Conservation (phyloP, 2,329 filamentous ascomycete genomes). For the Colletotrichum zoysiae region DNA sequence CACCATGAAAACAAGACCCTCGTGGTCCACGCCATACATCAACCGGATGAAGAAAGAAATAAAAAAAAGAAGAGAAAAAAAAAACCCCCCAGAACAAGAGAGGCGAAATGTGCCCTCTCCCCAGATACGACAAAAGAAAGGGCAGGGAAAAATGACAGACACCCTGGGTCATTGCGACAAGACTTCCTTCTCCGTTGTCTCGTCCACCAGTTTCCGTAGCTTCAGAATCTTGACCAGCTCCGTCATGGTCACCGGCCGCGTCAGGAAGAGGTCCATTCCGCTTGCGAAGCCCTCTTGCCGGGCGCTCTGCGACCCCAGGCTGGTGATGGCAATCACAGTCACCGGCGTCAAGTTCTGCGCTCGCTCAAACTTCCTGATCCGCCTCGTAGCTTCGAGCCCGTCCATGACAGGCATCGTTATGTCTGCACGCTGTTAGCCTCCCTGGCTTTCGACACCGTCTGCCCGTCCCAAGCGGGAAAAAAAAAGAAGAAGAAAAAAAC, state of each 20-base stretch:
- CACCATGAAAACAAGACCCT: background rate
- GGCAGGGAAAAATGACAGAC: background rate
- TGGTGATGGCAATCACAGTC: conserved; percentile 60
- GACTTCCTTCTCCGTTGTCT: conserved; percentile 22
- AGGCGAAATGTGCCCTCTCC: too few relatives aligned
- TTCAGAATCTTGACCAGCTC: conserved; percentile 47
- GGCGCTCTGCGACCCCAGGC: conserved; percentile 56
- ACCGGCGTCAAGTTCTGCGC: conserved; percentile 53
- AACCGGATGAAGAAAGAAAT: background rate
- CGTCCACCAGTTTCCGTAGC: conserved; percentile 32
- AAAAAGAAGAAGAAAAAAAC: background rate
- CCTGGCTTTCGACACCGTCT: rapidly evolving
- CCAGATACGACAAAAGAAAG: background rate
- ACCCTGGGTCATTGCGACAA: conserved; percentile 7
- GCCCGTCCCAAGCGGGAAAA: too few relatives aligned
- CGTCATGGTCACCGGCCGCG: conserved; percentile 57
- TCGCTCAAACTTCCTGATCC: conserved; percentile 57
- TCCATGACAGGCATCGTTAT: conserved; percentile 63
- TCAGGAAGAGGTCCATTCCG: conserved; percentile 60
- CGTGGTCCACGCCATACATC: background rate
- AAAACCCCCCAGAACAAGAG: background rate
- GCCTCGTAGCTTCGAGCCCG: conserved; percentile 54
- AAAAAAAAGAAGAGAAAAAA: too few relatives aligned
- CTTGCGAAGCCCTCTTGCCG: conserved; percentile 59
- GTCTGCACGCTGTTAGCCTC: conserved; percentile 46